phyloP scores from a whole-genome alignment of 345 rosid genomes.

The Euphorbia pulcherrima region DNA sequence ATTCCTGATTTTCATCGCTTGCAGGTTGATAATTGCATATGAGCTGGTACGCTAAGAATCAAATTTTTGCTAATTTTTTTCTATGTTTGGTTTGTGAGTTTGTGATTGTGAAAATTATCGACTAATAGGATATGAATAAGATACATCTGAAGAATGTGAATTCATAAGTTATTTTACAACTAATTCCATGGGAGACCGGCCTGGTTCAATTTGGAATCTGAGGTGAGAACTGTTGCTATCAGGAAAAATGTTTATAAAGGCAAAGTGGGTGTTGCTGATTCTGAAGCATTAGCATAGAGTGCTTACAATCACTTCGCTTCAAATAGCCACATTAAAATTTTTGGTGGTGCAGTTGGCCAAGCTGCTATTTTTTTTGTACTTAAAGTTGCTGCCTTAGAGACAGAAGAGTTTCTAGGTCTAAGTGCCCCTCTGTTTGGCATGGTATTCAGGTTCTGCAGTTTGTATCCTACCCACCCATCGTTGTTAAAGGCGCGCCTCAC shows the following conservation, averaged over 20 bases:
- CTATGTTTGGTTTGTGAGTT: background rate
- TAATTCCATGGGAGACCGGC: slow-evolving; percentile 52
- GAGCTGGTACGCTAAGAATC: background rate
- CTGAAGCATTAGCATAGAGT: slow-evolving; percentile 41
- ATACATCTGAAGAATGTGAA: background rate
- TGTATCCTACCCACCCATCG: slow-evolving; percentile 82
- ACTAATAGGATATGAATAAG: too few species aligned
- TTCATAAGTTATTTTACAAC: background rate
- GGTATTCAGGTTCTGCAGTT: slow-evolving; percentile 75
- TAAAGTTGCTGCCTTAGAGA: slow-evolving; percentile 80
- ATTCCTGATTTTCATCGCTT: background rate
- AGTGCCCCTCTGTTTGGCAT: slow-evolving; percentile 71
- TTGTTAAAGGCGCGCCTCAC: too few species aligned
- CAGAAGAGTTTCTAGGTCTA: slow-evolving; percentile 72
- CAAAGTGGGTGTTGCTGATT: slow-evolving; percentile 42
- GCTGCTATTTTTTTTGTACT: slow-evolving; percentile 65
- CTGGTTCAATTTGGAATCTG: slow-evolving; percentile 28
- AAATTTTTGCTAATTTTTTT: background rate
- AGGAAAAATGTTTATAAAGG: slow-evolving; percentile 40
- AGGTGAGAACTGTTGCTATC: slow-evolving; percentile 22
- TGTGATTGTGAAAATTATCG: too few species aligned
- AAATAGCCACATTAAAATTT: slow-evolving; percentile 20
- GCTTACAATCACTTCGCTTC: slow-evolving; percentile 40
- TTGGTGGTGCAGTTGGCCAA: slow-evolving; percentile 35
- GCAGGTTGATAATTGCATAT: background rate